Evolutionary conservation across 192 early-diverging fungal genomes (phyloP).

Genomic region (Rhizophagus sp.): DNA sequence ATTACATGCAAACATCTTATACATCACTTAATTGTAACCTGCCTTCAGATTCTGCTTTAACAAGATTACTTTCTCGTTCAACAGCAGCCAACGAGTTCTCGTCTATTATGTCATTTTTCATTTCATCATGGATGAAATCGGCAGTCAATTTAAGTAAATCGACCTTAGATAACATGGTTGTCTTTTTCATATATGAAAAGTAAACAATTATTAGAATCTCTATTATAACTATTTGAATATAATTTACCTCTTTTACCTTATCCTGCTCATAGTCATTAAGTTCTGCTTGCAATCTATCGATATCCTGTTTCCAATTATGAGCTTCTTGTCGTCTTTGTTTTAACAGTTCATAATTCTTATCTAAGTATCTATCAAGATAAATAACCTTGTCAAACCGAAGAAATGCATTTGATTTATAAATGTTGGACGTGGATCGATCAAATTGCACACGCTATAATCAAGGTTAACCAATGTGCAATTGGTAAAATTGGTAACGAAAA

Average conservation of each 20-base stretch:
- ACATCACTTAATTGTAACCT: neutral
- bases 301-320: constrained; percentile 35
- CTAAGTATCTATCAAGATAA: constrained; percentile 60
- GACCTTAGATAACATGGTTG: neutral
- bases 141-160: constrained; percentile 12
- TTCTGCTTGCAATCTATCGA: constrained; percentile 35
- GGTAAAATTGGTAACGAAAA: neutral
- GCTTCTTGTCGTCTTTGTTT: constrained; percentile 26
- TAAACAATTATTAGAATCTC: neutral
- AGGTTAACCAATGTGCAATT: neutral
- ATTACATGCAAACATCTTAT: too few species aligned
- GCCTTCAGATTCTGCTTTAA: neutral
- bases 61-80: neutral
- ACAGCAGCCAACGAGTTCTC: neutral
- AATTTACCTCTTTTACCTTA: constrained; percentile 17
- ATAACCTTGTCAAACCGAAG: constrained; percentile 60
- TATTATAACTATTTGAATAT: constrained; percentile 13
- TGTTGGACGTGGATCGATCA: constrained; percentile 50
- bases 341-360: constrained; percentile 37
- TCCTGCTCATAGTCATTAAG: constrained; percentile 31
- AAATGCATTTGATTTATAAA: constrained; percentile 73
- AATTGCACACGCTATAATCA: constrained; percentile 62
- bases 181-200: neutral
- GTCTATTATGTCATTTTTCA: neutral
- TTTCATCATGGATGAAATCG: neutral